Conservation (phyloP, 1,139 yeast species). For the Scheffersomyces illinoinensis region DNA sequence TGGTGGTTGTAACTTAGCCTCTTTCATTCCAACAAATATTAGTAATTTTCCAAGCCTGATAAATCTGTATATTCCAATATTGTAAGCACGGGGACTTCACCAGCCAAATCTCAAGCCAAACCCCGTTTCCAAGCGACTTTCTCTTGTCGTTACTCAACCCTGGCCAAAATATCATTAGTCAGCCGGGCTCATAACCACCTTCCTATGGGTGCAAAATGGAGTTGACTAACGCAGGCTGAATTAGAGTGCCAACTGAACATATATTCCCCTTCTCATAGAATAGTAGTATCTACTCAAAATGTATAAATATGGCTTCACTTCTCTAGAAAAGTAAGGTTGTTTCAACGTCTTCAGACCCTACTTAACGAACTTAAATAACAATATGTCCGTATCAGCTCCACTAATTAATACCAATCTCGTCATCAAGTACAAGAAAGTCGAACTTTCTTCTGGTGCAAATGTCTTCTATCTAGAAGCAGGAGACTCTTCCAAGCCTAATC, state of each 20-base stretch:
- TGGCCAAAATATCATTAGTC: neutral
- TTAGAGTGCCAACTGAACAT: neutral
- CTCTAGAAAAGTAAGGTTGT: neutral
- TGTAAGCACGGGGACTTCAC: neutral
- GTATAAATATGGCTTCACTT: neutral
- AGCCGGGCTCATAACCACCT: neutral
- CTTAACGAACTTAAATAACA: too few relatives aligned
- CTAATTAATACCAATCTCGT: neutral
- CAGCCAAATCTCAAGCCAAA: neutral
- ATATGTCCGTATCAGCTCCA: neutral
- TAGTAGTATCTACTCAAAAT: too few relatives aligned
- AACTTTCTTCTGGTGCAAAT: conserved; percentile 16
- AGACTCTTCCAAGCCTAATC: conserved; percentile 21
- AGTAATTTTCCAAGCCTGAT: neutral
- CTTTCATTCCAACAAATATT: neutral
- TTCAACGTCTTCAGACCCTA: too few relatives aligned
- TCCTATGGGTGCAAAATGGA: neutral
- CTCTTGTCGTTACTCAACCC: neutral
- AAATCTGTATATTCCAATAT: neutral
- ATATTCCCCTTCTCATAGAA: too few relatives aligned
- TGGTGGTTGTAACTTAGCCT: too few relatives aligned
- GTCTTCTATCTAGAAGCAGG: conserved; percentile 44
- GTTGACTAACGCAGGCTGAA: neutral
- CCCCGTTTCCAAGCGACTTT: neutral
- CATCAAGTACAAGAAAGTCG: neutral